phyloP scores from a whole-genome alignment of 345 rosid genomes.

The Psidium guajava region DNA sequence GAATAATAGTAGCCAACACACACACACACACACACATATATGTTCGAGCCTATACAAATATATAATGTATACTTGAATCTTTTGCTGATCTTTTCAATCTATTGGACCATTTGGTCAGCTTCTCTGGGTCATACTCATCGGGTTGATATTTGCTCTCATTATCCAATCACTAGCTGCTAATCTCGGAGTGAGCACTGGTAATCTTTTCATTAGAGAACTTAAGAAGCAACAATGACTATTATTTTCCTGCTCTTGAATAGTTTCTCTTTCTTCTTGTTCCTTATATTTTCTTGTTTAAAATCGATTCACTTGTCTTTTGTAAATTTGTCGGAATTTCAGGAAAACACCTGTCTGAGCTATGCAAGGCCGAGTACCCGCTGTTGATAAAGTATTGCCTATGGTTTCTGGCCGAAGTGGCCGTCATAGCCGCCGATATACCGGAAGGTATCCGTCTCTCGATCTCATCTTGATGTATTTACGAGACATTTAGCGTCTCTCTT shows the following conservation, averaged over 20 bases:
- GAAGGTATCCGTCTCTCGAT: neutral
- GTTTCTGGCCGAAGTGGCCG: neutral
- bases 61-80: neutral
- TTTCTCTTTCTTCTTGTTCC: neutral
- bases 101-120: conserved; percentile 18
- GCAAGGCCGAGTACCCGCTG: conserved; percentile 13
- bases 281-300: neutral
- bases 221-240: neutral
- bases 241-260: neutral
- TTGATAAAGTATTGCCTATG: neutral
- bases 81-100: no score
- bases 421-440: neutral
- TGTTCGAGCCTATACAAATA: neutral
- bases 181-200: conserved; percentile 57
- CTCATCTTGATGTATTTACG: no score
- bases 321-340: neutral
- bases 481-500: no score
- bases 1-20: neutral
- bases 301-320: neutral
- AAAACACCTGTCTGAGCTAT: conserved; percentile 47
- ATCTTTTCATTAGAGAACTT: neutral
- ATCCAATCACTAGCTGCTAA: conserved; percentile 69
- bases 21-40: neutral
- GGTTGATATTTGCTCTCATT: conserved; percentile 52
- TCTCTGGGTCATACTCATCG: conserved; percentile 50